phyloP scores from a whole-genome alignment of 1,284 basidiomycete genomes.

The Rhodotorula sp. region DNA sequence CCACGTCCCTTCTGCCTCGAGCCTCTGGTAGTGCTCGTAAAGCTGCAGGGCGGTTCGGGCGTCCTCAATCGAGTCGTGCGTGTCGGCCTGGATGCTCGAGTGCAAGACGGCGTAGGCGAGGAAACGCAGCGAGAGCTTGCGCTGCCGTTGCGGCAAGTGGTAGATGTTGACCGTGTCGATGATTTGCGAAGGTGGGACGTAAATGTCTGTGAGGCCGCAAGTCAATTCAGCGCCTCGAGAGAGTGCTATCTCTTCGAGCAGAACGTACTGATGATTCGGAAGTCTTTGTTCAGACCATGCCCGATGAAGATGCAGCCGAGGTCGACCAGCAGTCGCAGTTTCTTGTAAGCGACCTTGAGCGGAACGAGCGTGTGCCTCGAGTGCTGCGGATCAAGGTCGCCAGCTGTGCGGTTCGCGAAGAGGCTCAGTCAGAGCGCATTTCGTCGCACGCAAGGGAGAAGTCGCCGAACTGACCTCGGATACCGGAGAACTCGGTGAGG shows the following conservation, averaged over 20 bases:
- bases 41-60: conserved; percentile 82
- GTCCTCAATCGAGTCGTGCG: conserved; percentile 92
- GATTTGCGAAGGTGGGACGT: conserved; percentile 90
- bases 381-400: conserved; percentile 81
- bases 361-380: conserved; percentile 89
- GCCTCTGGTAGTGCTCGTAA: conserved; percentile 76
- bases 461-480: conserved; percentile 63
- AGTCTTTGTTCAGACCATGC: conserved; percentile 98
- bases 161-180: conserved; percentile 96
- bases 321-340: conserved; percentile 89
- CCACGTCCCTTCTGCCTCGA: conserved; percentile 73
- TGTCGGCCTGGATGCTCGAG: conserved; percentile 86
- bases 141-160: conserved; percentile 73
- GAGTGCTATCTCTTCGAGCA: background rate
- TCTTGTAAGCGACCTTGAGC: conserved; percentile 95
- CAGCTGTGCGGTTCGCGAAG: conserved; percentile 60
- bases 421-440: background rate
- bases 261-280: conserved; percentile 89
- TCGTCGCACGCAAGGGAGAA: background rate
- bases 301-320: conserved; percentile 95
- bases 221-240: background rate
- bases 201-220: conserved; percentile 66
- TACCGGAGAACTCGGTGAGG: conserved; percentile 93
- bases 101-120: conserved; percentile 88
- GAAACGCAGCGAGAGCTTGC: conserved; percentile 88